Base-by-base conservation (phyloP, 2,329 filamentous ascomycete genomes). In the Penicillium sp. region DNA sequence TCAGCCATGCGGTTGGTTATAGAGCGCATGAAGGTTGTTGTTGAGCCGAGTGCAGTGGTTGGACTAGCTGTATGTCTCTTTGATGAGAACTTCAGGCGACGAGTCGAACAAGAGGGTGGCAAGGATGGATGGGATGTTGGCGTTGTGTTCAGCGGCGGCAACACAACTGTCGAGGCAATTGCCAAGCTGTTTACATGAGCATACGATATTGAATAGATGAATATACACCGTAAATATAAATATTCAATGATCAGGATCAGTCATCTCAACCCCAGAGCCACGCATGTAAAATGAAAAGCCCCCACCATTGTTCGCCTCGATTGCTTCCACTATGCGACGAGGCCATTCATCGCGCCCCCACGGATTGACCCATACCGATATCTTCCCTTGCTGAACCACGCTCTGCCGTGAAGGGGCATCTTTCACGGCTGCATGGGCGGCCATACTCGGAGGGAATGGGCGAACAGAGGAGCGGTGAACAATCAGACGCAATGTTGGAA, bases 11-110 rank as follows among this genome's bases (percentile, higher is more conserved):
- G 83, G 60, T 75, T 97, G 61, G 88, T 96, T 35, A 78, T 93
- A 61, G 93, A 97, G 83, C 79, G 93, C 57, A 86, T 94, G 82
- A 97, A 97, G 84, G 78, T 96, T 47, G 86, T 97, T 23, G 86
- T 97, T 13, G 93, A 97, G 81, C 93, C 93, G 23, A 93, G 89
- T 74, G 86, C 89, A 0, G 91, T 88, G 2, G 93, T 97, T n/a
- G 85, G 86, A 1, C 74, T 97, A 59, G 94, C 93, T 0, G 89
- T 90, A 8, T 88, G 87, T 52, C 77, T 97, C 64, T 97, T 86
- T 64, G 89, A 96, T 72, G 90, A 96, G 75, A 90, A 92, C 4
- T 97, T 97, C 61, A 79, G 91, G 57, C 72, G 69, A 13, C 74
- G 88, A 74, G 89, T 93, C 12, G 74, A 73, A 55, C 63, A 66